Evolutionary conservation across 805 yeast species (phyloP).

Genomic region (Vanderwaltozyma polyspora): DNA sequence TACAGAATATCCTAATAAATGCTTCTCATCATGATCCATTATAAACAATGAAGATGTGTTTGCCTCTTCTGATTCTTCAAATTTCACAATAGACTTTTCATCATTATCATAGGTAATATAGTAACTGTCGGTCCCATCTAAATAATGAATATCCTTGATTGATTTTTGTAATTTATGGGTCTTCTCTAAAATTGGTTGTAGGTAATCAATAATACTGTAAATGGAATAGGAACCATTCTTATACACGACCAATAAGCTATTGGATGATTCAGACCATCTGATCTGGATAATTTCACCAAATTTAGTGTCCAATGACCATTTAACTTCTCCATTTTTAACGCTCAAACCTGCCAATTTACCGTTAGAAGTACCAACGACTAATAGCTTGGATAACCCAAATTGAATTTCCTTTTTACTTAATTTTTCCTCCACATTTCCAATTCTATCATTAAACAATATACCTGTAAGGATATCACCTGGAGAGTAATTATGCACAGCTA

Average conservation of each 20-base stretch:
- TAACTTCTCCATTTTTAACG: constrained; percentile 28
- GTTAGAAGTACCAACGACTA: constrained; percentile 32
- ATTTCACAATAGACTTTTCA: constrained; percentile 5
- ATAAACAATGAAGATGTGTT: constrained; percentile 10
- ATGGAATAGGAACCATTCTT: constrained; percentile 22
- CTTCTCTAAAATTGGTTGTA: constrained; percentile 3
- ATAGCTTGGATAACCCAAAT: constrained; percentile 38
- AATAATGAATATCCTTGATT: constrained; percentile 1
- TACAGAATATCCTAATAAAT: constrained; percentile 19
- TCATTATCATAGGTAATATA: constrained; percentile 11
- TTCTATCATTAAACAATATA: constrained; percentile 6
- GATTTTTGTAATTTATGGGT: background rate
- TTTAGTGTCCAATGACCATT: constrained; percentile 31
- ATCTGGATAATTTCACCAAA: constrained; percentile 13
- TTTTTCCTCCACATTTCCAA: constrained; percentile 6
- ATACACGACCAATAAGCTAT: constrained; percentile 17
- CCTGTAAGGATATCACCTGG: constrained; percentile 15
- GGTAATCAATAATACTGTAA: constrained; percentile 3
- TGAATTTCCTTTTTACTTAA: constrained; percentile 14
- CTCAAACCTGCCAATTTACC: constrained; percentile 36
- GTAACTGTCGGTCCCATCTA: constrained; percentile 6
- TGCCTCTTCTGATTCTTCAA: constrained; percentile 4
- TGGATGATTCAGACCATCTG: constrained; percentile 11
- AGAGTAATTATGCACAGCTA: constrained; percentile 10
- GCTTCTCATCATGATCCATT: constrained; percentile 12